Base-by-base conservation (phyloP, 2,329 filamentous ascomycete genomes). In the Nothomitra cinnamomea region DNA sequence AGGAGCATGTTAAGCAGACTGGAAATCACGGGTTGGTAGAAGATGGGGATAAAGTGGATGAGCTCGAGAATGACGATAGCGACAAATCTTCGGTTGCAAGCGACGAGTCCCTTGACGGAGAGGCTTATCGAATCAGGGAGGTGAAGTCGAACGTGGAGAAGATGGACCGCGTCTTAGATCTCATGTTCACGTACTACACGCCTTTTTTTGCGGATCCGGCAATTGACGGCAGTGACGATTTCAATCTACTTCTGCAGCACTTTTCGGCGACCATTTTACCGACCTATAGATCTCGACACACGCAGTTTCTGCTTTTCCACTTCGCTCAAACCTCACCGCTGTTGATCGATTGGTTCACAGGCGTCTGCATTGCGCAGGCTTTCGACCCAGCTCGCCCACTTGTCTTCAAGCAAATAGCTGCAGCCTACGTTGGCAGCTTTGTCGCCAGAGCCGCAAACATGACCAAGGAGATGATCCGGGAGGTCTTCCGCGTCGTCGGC, bases 271-370 rank as follows among this genome's bases (percentile, higher is more conserved):
- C 88, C 62, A 87, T 98, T 56, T 76, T 98, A 28, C 88, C 89
- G 2, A 94, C 88, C 13, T 88, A 92, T 65, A 86, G 87, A 60
- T 94, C 88, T 22, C 82, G 92, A 35, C 90, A 96, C 65, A 88
- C 88, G 0, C 92, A 98, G 62, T 98, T 96, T 61, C 78, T 98
- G 49, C 76, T 96, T 51, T 98, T 98, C 68, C 90, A 95, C 68
- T 95, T 94, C 64, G 85, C 86, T 15, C 90, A 98, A 66, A 78
- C 78, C 55, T 85, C 87, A 7, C 81, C 85, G 28, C 75, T 78
- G 45, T 78, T 95, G 49, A 83, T 87, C 55, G 86, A 92, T 62
- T 78, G 82, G 50, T 96, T 96, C 62, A 83, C 86, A 43, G 83
- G 83, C 35, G 83, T 82, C 22, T 84, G 90, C 58, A 77, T 86